Evolutionary conservation across 768 basidiomycete species (phyloP).

Genomic region (Mycena galericulata): DNA sequence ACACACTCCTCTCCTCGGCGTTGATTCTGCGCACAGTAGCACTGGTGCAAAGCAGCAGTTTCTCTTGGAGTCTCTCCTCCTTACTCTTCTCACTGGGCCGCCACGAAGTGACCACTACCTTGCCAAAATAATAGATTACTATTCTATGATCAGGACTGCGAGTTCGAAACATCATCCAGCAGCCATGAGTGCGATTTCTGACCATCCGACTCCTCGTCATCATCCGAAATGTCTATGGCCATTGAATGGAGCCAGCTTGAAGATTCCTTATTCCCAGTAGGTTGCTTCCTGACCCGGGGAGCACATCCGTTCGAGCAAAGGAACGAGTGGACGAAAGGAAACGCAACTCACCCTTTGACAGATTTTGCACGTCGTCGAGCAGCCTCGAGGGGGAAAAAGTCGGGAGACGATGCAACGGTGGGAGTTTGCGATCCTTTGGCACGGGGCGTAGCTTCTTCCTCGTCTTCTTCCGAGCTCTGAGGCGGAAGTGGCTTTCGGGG

Average conservation of each 20-base stretch:
- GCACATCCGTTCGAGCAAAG: conserved; percentile 22
- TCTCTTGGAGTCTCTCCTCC: background rate
- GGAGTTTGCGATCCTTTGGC: background rate
- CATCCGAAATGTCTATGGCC: conserved; percentile 14
- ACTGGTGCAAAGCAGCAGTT: too few species aligned
- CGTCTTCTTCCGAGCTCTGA: conserved; percentile 21
- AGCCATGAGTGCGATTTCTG: conserved; percentile 39
- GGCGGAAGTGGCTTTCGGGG: background rate
- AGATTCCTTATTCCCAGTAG: background rate
- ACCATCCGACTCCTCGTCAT: background rate
- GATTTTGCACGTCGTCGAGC: conserved; percentile 3
- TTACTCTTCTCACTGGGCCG: too few species aligned
- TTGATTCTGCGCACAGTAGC: too few species aligned
- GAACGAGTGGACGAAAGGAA: background rate
- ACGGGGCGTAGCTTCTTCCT: conserved; percentile 25
- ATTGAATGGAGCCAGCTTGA: conserved; percentile 10
- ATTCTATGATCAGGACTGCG: conserved; percentile 27
- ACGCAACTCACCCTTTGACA: conserved; percentile 26
- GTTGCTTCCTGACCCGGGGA: conserved; percentile 3
- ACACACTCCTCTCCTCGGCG: too few species aligned
- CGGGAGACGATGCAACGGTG: background rate
- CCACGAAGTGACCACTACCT: too few species aligned
- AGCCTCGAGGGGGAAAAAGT: conserved; percentile 17
- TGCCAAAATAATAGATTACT: background rate
- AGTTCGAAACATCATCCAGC: conserved; percentile 41